These are phyloP conservation scores for Colletotrichum orbiculare DNA, from an alignment of 2,329 filamentous ascomycete species.

Conservation along the genomic window DNA sequence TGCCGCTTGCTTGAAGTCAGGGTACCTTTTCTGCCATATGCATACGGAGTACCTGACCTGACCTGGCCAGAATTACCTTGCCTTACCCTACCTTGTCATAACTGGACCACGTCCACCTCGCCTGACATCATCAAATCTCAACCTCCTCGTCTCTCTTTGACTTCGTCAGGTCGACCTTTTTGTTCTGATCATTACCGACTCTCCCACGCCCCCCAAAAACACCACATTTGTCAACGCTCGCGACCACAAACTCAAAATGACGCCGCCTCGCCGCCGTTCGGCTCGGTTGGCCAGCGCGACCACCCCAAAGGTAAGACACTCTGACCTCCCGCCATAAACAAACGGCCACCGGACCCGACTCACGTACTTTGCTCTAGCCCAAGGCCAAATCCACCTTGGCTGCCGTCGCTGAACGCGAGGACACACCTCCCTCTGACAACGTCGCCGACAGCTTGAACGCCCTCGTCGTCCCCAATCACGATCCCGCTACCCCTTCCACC, in stretches of 20 bases:
- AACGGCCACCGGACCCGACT: slow-evolving; percentile 25
- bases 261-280: slow-evolving; percentile 56
- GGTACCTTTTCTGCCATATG: no score
- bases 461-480: slow-evolving; percentile 46
- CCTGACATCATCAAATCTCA: slow-evolving; percentile 36
- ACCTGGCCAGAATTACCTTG: no score
- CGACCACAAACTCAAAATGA: slow-evolving; percentile 45
- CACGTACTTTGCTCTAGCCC: slow-evolving; percentile 38
- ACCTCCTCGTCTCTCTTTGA: slow-evolving; percentile 1
- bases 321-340: slow-evolving; percentile 35
- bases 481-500: slow-evolving; percentile 69
- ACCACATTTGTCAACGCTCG: slow-evolving; percentile 5
- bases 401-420: slow-evolving; percentile 58
- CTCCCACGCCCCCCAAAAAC: slow-evolving; percentile 9
- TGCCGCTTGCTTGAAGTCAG: no score
- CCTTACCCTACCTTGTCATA: no score
- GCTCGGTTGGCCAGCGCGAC: slow-evolving; percentile 53
- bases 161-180: slow-evolving; percentile 20
- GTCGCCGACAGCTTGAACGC: slow-evolving; percentile 44
- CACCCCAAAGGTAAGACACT: slow-evolving; percentile 47
- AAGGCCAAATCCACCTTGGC: slow-evolving; percentile 48
- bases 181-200: slow-evolving; percentile 1
- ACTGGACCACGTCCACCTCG: slow-evolving; percentile 20
- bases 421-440: slow-evolving; percentile 45
- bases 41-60: no score